Percentiles rank a stretch among this genome's conserved stretches.
These are phyloP conservation scores for Bothriochloa decipiens DNA, from an alignment of 176 grass and related monocot species.

Conservation along the genomic window DNA sequence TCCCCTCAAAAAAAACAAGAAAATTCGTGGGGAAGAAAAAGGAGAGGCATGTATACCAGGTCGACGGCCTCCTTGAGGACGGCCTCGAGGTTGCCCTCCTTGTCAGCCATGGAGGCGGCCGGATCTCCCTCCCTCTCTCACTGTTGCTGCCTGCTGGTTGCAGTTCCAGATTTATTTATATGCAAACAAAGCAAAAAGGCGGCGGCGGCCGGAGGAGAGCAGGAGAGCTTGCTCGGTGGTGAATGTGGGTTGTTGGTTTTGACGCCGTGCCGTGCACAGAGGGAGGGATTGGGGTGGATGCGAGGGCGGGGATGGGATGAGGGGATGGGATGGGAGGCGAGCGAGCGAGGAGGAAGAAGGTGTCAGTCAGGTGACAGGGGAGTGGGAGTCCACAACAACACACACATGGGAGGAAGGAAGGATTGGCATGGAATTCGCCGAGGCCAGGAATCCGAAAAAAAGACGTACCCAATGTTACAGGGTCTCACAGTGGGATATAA, in stretches of 20 bases:
- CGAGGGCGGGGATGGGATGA: background rate
- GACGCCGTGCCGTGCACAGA: background rate
- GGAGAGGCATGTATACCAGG: conserved; percentile 47
- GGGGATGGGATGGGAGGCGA: background rate
- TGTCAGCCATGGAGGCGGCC: conserved; percentile 55
- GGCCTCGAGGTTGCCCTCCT: conserved; percentile 66
- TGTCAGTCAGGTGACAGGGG: background rate
- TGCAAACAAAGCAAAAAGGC: background rate
- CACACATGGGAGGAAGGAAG: background rate
- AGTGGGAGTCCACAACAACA: conserved; percentile 20
- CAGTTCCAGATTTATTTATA: conserved; percentile 37
- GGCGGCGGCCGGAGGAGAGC: background rate
- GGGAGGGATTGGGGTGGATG: background rate
- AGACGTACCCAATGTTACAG: too few species aligned
- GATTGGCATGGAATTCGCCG: background rate
- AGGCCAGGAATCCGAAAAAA: background rate
- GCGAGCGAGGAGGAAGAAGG: background rate
- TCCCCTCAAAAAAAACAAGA: too few species aligned
- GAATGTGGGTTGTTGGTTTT: conserved; percentile 28
- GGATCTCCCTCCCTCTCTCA: conserved; percentile 27
- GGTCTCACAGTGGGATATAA: too few species aligned
- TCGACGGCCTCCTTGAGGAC: conserved; percentile 80
- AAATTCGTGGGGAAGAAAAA: background rate
- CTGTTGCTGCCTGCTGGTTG: background rate
- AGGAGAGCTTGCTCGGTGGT: background rate